phyloP scores from a whole-genome alignment of 2,329 filamentous ascomycete species.

The Ascochyta viciae-villosae region DNA sequence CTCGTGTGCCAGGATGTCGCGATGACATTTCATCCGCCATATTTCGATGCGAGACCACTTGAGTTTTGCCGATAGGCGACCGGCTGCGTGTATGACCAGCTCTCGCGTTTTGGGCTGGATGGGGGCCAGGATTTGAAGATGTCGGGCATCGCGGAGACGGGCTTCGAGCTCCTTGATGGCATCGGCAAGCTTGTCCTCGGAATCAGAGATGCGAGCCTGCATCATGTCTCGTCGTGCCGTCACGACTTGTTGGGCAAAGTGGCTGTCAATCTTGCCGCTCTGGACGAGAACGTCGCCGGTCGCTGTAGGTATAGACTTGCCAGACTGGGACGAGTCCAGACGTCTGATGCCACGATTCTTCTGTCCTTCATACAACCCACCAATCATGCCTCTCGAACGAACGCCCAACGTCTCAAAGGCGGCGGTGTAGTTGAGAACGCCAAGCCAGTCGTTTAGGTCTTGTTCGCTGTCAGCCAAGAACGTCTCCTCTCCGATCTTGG shows the following conservation, averaged over 20 bases:
- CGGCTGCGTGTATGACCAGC: constrained; percentile 82
- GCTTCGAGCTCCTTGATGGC: constrained; percentile 80
- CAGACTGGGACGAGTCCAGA: constrained; percentile 64
- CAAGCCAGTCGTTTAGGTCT: constrained; percentile 96
- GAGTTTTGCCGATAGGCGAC: constrained; percentile 82
- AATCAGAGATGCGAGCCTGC: constrained; percentile 80
- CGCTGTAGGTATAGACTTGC: constrained; percentile 70
- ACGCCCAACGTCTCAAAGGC: constrained; percentile 93
- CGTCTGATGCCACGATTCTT: constrained; percentile 74
- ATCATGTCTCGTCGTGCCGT: constrained; percentile 83
- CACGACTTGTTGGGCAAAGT: constrained; percentile 87
- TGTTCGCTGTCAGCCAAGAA: constrained; percentile 88
- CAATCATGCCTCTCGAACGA: constrained; percentile 85
- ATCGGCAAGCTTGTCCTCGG: constrained; percentile 76
- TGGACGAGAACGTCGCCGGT: constrained; percentile 77
- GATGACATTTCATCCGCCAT: constrained; percentile 89
- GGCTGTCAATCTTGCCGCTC: constrained; percentile 75
- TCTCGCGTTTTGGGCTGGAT: constrained; percentile 92
- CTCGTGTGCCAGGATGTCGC: constrained; percentile 85
- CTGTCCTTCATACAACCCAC: constrained; percentile 85
- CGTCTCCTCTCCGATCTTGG: constrained; percentile 83
- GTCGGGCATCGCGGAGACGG: constrained; percentile 86
- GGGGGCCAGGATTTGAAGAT: constrained; percentile 86
- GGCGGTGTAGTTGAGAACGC: constrained; percentile 94
- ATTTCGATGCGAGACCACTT: constrained; percentile 96